Base-by-base conservation (phyloP, 352 stramenopile genomes). In the Elongisporangium undulatum region DNA sequence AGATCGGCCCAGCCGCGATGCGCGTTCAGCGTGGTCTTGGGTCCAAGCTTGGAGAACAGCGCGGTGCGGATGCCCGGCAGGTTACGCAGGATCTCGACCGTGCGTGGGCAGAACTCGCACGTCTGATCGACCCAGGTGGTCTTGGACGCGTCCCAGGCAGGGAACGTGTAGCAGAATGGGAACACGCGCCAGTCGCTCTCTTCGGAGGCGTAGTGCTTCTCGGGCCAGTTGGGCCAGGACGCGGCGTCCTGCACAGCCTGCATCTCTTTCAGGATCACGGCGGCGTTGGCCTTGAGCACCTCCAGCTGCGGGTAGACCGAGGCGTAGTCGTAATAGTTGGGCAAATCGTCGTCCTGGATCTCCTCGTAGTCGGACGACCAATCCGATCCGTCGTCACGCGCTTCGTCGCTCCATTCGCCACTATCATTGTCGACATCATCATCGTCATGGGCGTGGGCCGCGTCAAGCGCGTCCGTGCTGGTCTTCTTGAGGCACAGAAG, bases 121-220 rank as follows among this genome's bases (percentile, higher is more conserved):
- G 88, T 96, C 15, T 72, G 65, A 2, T 74, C 54, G 10, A 97
- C 86, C 89, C 89, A 97, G 38, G 75, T 80, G 21, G 80, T 92
- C 62, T 94, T 94, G 49, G 72, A 80, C 15, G 73, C 79, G 51
- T 96, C 89, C 59, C 81, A 93, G 8, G 89, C 88, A 12, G 89
- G 89, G 59, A 97, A 97, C 8, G 87, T 96, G 65, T 97, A 94
- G 67, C 88, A 91, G 53, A 97, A 94, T 17, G 89, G 89, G 58
- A 96, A 96, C 49, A 97, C 87, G 45, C 79, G 77, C 85, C 85
- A 89, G 56, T 93, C 79, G 62, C 81, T 90, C 15, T 81, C 76
- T 7, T 73, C 71, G 55, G 86, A 71, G 1, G 69, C 75, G 69
- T 95, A 94, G 63, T 94, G 87, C 51, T 94, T 90, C 69, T 94